Percentiles rank a stretch among this genome's conserved stretches.
Evolutionary conservation across 306 rosid genomes (phyloP).

Genomic region (Astragalus membranaceus): DNA sequence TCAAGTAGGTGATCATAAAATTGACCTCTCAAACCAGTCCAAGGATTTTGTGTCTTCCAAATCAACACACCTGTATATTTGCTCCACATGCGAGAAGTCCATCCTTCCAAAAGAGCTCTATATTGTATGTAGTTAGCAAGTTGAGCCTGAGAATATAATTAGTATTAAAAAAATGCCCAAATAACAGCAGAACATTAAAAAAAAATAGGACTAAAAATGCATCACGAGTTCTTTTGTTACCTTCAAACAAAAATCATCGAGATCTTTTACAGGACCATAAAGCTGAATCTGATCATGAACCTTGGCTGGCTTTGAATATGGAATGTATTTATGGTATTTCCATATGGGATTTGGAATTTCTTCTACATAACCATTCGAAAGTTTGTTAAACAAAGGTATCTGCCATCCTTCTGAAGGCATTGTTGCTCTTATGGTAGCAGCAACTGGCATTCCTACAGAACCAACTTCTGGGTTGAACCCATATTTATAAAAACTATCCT

Average conservation of each 20-base stretch:
- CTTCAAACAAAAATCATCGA: constrained; percentile 88
- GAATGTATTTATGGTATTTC: constrained; percentile 91
- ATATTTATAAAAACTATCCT: constrained; percentile 42
- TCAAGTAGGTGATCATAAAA: constrained; percentile 90
- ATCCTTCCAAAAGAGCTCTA: constrained; percentile 92
- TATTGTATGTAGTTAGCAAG: constrained; percentile 86
- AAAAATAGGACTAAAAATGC: not conserved
- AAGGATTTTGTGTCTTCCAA: constrained; percentile 97
- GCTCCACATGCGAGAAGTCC: constrained; percentile 93
- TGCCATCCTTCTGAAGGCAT: constrained; percentile 93
- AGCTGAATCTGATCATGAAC: constrained; percentile 80
- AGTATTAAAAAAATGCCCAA: not conserved
- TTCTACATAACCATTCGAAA: constrained; percentile 54
- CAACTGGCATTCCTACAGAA: constrained; percentile 86
- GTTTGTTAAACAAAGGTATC: constrained; percentile 71
- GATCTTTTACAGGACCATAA: constrained; percentile 73
- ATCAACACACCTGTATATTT: constrained; percentile 91
- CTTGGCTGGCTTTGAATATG: constrained; percentile 70
- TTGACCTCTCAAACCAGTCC: constrained; percentile 98
- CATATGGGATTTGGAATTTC: constrained; percentile 94
- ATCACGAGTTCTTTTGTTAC: constrained; percentile 30
- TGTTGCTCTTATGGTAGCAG: constrained; percentile 90
- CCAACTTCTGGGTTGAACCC: constrained; percentile 99
- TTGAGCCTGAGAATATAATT: constrained; percentile 63
- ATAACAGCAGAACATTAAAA: constrained; percentile 5